These are phyloP conservation scores for Monilinia laxa DNA, from an alignment of 2,329 filamentous ascomycete genomes.

Conservation along the genomic window DNA sequence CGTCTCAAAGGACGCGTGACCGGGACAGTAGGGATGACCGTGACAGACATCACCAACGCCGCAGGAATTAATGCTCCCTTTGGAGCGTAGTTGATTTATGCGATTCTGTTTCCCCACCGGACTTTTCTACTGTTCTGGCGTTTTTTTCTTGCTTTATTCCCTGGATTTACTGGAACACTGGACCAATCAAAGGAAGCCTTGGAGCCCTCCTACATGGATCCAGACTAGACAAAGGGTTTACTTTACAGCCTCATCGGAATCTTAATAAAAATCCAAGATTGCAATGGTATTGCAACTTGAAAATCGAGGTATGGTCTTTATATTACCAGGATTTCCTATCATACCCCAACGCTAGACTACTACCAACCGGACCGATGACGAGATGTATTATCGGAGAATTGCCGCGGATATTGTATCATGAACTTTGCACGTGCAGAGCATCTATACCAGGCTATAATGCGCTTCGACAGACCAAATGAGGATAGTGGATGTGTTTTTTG, in stretches of 20 bases:
- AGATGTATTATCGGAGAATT: constrained; percentile 25
- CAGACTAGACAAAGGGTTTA: constrained; percentile 31
- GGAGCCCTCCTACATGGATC: constrained; percentile 32
- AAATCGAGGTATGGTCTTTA: constrained; percentile 29
- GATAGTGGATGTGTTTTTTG: constrained; percentile 29
- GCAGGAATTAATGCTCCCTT: constrained; percentile 29
- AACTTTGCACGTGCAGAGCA: constrained; percentile 30
- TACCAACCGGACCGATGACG: constrained; percentile 29
- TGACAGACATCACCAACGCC: constrained; percentile 33
- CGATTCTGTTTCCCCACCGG: constrained; percentile 24
- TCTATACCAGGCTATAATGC: constrained; percentile 36
- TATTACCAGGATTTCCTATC: constrained; percentile 28
- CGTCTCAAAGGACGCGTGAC: constrained; percentile 31
- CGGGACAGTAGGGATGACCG: constrained; percentile 37
- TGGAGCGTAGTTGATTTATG: constrained; percentile 30
- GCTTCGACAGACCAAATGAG: constrained; percentile 30
- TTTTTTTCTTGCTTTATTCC: constrained; percentile 34
- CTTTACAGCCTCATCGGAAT: constrained; percentile 30
- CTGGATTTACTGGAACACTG: constrained; percentile 31
- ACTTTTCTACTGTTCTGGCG: constrained; percentile 36
- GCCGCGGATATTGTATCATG: constrained; percentile 31
- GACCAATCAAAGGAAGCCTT: constrained; percentile 28
- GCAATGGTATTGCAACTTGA: constrained; percentile 29
- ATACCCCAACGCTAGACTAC: constrained; percentile 27
- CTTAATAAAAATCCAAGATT: constrained; percentile 29